phyloP scores from a whole-genome alignment of 805 yeast genomes.

The Kodamaea kakaduensis region DNA sequence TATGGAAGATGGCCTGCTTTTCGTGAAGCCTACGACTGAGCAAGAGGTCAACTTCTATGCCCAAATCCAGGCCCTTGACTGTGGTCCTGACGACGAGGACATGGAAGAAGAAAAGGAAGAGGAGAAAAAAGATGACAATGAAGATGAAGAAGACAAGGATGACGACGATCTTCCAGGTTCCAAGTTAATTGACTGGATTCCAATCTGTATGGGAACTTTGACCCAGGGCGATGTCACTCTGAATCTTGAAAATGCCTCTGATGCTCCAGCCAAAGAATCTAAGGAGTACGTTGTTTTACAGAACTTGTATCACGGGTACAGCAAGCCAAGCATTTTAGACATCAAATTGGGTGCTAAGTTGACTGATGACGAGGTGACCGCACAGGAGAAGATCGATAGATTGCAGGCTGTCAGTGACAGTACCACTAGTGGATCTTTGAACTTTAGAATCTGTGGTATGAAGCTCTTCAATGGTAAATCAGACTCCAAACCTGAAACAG shows the following conservation, averaged over 20 bases:
- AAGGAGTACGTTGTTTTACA: slow-evolving; percentile 58
- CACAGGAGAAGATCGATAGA: slow-evolving; percentile 56
- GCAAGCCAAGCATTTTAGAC: slow-evolving; percentile 71
- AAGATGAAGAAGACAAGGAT: slow-evolving; percentile 18
- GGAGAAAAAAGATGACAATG: neutral
- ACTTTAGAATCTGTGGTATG: slow-evolving; percentile 88
- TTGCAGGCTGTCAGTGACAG: slow-evolving; percentile 56
- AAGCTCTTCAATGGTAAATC: slow-evolving; percentile 36
- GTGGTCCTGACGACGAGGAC: slow-evolving; percentile 17
- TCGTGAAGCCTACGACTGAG: slow-evolving; percentile 61
- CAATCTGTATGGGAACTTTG: slow-evolving; percentile 59
- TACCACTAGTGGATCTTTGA: slow-evolving; percentile 79
- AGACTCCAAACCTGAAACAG: slow-evolving; percentile 5
- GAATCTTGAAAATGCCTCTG: neutral
- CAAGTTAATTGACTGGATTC: slow-evolving; percentile 53
- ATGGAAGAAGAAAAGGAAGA: slow-evolving; percentile 20
- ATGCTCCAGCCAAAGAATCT: slow-evolving; percentile 8
- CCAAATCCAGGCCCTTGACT: slow-evolving; percentile 21
- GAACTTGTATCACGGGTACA: slow-evolving; percentile 61
- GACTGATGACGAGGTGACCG: slow-evolving; percentile 57
- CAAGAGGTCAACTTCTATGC: slow-evolving; percentile 78
- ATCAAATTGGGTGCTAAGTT: slow-evolving; percentile 73
- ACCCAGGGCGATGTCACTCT: slow-evolving; percentile 33
- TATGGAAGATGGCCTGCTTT: slow-evolving; percentile 59
- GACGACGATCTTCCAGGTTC: slow-evolving; percentile 29